These are phyloP conservation scores for Papiliotrema flavescens DNA, from an alignment of 1,284 basidiomycete genomes.

Conservation along the genomic window DNA sequence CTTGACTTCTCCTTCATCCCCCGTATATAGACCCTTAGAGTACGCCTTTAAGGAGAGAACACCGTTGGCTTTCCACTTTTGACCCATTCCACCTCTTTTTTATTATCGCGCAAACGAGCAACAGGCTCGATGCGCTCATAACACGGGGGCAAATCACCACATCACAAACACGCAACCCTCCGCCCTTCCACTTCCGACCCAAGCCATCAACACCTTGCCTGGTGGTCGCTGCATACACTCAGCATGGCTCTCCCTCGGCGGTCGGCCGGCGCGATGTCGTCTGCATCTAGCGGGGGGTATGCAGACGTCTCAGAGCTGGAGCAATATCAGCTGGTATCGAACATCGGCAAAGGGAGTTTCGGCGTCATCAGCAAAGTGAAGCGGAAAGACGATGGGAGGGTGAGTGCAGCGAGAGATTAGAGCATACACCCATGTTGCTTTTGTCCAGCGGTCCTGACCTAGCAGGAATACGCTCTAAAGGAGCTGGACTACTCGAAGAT, in stretches of 20 bases:
- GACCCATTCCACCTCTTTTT: no score
- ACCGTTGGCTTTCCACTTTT: no score
- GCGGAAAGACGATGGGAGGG: conserved; percentile 76
- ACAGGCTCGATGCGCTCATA: no score
- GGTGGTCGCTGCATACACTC: not conserved
- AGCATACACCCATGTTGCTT: no score
- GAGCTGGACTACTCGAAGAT: conserved; percentile 94
- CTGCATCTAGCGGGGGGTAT: conserved; percentile 17
- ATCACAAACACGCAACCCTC: not conserved
- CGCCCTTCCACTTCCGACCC: not conserved
- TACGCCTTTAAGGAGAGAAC: no score
- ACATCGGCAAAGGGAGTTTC: conserved; percentile 96
- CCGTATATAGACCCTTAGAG: no score
- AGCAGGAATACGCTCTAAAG: conserved; percentile 76
- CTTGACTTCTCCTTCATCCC: not conserved
- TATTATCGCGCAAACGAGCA: not conserved
- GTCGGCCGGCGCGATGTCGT: conserved; percentile 6
- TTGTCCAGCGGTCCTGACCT: no score
- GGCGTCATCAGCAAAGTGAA: conserved; percentile 92
- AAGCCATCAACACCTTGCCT: no score
- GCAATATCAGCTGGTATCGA: conserved; percentile 78
- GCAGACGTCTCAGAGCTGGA: conserved; percentile 55
- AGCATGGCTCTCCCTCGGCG: conserved; percentile 23
- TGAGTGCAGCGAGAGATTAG: conserved; percentile 57
- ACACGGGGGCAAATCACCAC: not conserved